Conservation (phyloP, 202 grass and related monocot species). For the Carex sylvatica region DNA sequence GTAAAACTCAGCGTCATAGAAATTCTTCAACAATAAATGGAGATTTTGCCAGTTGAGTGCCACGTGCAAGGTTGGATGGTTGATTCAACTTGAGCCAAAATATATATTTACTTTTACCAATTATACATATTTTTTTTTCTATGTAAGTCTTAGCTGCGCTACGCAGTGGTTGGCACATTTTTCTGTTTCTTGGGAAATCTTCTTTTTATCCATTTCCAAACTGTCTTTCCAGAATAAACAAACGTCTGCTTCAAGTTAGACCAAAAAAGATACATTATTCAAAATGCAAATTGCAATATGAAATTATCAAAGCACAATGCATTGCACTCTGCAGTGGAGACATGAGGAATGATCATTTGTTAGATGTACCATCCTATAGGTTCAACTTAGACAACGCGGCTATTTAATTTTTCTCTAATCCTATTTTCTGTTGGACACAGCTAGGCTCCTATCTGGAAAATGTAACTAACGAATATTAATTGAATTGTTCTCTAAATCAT, state of each 20-base stretch:
- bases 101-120: neutral
- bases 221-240: neutral
- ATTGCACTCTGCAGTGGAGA: neutral
- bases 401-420: conserved; percentile 17
- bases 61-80: conserved; percentile 27
- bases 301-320: neutral
- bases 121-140: neutral
- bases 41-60: conserved; percentile 9
- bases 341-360: conserved; percentile 10
- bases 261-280: conserved; percentile 12
- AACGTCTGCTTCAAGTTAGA: conserved; percentile 22
- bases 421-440: neutral
- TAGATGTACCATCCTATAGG: neutral
- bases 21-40: neutral
- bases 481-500: neutral
- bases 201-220: conserved; percentile 24
- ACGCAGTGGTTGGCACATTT: neutral
- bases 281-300: conserved; percentile 19
- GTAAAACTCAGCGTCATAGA: neutral
- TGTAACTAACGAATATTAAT: conserved; percentile 15
- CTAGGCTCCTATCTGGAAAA: conserved; percentile 10
- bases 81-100: neutral
- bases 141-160: no score
- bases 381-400: neutral
- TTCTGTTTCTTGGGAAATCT: neutral